A percentile compares a stretch with the other conserved stretches of the same genome.
These are phyloP conservation scores for Prinsepia uniflora DNA, from an alignment of 306 rosid genomes.

Conservation along the genomic window DNA sequence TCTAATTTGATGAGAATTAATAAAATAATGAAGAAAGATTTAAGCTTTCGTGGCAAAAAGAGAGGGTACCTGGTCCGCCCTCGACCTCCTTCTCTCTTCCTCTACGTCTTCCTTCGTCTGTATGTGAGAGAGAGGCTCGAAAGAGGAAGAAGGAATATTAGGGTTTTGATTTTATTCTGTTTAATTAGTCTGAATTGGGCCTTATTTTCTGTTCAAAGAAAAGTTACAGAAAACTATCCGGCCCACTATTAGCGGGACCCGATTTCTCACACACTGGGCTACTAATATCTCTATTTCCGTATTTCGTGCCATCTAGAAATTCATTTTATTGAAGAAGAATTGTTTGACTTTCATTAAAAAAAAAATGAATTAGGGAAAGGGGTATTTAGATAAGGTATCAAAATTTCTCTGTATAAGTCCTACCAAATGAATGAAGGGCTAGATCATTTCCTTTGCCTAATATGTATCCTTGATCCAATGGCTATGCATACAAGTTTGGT, in stretches of 20 bases:
- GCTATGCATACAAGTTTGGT: background rate
- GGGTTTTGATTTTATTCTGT: background rate
- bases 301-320: too few species aligned
- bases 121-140: background rate
- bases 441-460: background rate
- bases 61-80: background rate
- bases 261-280: background rate
- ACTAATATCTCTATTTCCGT: too few species aligned
- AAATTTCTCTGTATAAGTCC: too few species aligned
- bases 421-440: background rate
- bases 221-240: too few species aligned
- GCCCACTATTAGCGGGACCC: background rate
- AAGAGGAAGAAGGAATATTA: background rate
- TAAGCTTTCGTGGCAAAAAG: background rate
- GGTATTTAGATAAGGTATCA: too few species aligned
- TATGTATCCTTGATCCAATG: constrained; percentile 9
- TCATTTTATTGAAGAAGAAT: too few species aligned
- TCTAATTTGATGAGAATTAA: background rate
- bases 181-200: background rate
- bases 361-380: too few species aligned
- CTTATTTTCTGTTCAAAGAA: background rate
- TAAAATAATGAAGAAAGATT: background rate
- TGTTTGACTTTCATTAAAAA: too few species aligned
- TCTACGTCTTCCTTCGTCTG: constrained; percentile 9
- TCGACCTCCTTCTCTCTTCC: background rate